These are phyloP conservation scores for Tylopilus sp. DNA, from an alignment of 768 basidiomycete genomes.

Conservation along the genomic window DNA sequence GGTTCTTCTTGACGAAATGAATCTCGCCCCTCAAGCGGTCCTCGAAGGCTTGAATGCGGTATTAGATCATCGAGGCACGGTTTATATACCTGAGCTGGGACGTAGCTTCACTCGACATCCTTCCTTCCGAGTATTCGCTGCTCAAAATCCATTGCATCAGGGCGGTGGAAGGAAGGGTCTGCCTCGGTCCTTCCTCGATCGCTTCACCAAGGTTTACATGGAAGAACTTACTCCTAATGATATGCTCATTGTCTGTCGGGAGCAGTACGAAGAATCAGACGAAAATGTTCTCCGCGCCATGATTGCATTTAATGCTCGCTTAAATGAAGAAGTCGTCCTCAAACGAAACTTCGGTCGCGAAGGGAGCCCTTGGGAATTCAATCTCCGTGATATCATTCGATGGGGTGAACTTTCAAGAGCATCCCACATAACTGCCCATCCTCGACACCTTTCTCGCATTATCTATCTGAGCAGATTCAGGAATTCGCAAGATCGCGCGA, in stretches of 20 bases:
- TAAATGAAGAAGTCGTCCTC: constrained; percentile 65
- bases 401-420: constrained; percentile 65
- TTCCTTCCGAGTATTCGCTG: constrained; percentile 95
- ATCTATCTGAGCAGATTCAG: constrained; percentile 90
- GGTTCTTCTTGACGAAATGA: constrained; percentile 99
- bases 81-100: constrained; percentile 93
- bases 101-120: constrained; percentile 86
- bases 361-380: constrained; percentile 97
- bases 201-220: constrained; percentile 97
- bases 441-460: constrained; percentile 60
- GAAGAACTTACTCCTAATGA: constrained; percentile 80
- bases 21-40: constrained; percentile 93
- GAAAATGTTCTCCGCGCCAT: constrained; percentile 57
- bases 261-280: constrained; percentile 64
- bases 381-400: constrained; percentile 88
- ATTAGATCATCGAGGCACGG: constrained; percentile 91
- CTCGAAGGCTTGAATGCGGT: constrained; percentile 96
- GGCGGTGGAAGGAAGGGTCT: constrained; percentile 97
- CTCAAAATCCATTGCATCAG: constrained; percentile 94
- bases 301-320: constrained; percentile 75
- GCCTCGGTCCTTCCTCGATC: constrained; percentile 95
- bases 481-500: constrained; percentile 56
- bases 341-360: constrained; percentile 68
- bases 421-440: constrained; percentile 38
- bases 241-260: constrained; percentile 71